These are phyloP conservation scores for Francoa sonchifolia DNA, from an alignment of 441 rosid genomes.

Conservation along the genomic window DNA sequence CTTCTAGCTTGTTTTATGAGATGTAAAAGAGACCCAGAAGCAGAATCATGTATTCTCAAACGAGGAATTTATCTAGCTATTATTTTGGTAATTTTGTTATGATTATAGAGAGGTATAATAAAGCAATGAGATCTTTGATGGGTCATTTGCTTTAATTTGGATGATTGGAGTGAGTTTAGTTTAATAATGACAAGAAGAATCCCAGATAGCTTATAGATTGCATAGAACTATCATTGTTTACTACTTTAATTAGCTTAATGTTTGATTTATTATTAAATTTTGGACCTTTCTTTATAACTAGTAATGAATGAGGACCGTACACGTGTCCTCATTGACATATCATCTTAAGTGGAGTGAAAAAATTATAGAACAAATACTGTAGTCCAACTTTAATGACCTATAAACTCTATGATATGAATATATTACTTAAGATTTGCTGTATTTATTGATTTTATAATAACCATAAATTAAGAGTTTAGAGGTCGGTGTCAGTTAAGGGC, in stretches of 20 bases:
- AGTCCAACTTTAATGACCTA: constrained; percentile 5
- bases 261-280: background rate
- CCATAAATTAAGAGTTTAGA: too few species aligned
- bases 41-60: too few species aligned
- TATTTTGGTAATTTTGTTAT: too few species aligned
- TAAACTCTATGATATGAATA: constrained; percentile 3
- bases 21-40: too few species aligned
- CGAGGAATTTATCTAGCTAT: too few species aligned
- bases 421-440: constrained; percentile 2
- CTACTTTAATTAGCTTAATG: background rate
- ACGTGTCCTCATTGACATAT: constrained; percentile 14
- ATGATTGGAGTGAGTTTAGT: constrained; percentile 13
- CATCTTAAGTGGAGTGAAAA: background rate
- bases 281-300: too few species aligned
- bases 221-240: background rate
- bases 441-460: constrained; percentile 10
- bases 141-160: too few species aligned
- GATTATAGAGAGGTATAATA: too few species aligned
- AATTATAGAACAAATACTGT: constrained; percentile 15
- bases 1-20: too few species aligned
- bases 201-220: constrained; percentile 4
- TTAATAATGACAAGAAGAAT: constrained; percentile 23
- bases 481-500: too few species aligned
- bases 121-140: too few species aligned
- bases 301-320: constrained; percentile 20